Evolutionary conservation across 2,329 filamentous ascomycete species (phyloP).

Genomic region (Colletotrichum gigasporum): DNA sequence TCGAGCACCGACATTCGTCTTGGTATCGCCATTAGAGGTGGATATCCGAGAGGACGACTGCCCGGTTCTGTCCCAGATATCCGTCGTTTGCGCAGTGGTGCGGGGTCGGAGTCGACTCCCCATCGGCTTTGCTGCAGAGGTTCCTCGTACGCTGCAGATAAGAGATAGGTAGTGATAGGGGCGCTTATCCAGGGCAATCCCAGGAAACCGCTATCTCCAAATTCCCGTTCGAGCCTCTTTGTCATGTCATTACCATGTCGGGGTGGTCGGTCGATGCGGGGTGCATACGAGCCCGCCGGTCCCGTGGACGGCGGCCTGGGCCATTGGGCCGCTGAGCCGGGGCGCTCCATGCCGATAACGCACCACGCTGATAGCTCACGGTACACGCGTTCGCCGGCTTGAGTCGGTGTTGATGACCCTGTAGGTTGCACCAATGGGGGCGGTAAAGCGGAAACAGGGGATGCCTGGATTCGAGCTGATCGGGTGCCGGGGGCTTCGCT

Average conservation of each 20-base stretch:
- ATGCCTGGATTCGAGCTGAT: neutral
- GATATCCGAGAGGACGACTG: neutral
- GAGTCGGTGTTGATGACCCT: neutral
- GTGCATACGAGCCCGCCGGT: slow-evolving; percentile 5
- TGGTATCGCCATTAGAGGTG: neutral
- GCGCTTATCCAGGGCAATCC: slow-evolving; percentile 21
- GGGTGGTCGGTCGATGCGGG: slow-evolving; percentile 14
- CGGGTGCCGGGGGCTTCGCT: neutral
- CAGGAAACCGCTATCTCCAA: neutral
- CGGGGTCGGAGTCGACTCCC: slow-evolving; percentile 6
- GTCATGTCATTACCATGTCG: neutral
- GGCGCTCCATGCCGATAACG: neutral
- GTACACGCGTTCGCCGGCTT: neutral
- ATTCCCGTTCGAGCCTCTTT: slow-evolving; percentile 5
- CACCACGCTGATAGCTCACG: neutral
- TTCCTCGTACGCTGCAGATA: slow-evolving; percentile 9
- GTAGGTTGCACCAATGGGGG: neutral
- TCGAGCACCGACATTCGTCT: neutral
- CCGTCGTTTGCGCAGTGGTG: neutral
- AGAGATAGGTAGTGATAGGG: slow-evolving; percentile 14
- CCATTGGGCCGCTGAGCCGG: neutral
- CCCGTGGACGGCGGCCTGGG: neutral
- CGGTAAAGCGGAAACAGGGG: neutral
- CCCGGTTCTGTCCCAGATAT: neutral
- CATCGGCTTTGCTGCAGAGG: neutral